Conservation (phyloP, 2,329 filamentous ascomycete genomes). For the Aureobasidium sp. region DNA sequence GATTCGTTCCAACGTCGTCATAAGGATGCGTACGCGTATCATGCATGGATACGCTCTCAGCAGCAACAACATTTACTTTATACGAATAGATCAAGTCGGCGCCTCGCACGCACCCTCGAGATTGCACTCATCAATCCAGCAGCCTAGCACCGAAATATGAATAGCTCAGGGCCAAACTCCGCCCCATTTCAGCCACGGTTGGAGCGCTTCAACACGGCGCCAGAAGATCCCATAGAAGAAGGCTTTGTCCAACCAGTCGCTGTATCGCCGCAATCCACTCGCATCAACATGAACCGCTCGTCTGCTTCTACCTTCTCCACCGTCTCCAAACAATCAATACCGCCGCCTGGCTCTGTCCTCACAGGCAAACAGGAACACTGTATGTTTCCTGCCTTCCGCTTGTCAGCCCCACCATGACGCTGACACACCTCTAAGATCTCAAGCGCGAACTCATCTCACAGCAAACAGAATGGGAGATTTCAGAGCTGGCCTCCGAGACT, state of each 20-base stretch:
- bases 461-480: conserved; percentile 85
- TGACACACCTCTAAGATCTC: conserved; percentile 55
- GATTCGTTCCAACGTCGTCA: not conserved
- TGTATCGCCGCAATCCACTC: conserved; percentile 5
- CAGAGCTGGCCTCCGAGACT: conserved; percentile 88
- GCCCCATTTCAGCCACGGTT: conserved; percentile 4
- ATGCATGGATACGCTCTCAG: not conserved
- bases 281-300: conserved; percentile 14
- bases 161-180: not conserved
- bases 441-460: conserved; percentile 90
- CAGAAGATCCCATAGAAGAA: conserved; percentile 16
- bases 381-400: conserved; percentile 37
- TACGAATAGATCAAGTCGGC: not conserved
- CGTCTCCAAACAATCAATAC: conserved; percentile 37
- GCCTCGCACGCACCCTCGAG: not conserved
- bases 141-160: not conserved
- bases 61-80: conserved; percentile 1
- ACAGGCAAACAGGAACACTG: conserved; percentile 98
- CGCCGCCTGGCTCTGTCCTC: conserved; percentile 55
- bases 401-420: not conserved
- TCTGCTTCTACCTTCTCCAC: conserved; percentile 21
- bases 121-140: not conserved
- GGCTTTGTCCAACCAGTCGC: conserved; percentile 9
- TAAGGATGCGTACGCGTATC: not conserved
- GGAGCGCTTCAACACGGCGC: conserved; percentile 18